Percentiles rank a stretch among this genome's conserved stretches.
phyloP scores from a whole-genome alignment of 2,329 filamentous ascomycete genomes.

The Penicillium frequentans region DNA sequence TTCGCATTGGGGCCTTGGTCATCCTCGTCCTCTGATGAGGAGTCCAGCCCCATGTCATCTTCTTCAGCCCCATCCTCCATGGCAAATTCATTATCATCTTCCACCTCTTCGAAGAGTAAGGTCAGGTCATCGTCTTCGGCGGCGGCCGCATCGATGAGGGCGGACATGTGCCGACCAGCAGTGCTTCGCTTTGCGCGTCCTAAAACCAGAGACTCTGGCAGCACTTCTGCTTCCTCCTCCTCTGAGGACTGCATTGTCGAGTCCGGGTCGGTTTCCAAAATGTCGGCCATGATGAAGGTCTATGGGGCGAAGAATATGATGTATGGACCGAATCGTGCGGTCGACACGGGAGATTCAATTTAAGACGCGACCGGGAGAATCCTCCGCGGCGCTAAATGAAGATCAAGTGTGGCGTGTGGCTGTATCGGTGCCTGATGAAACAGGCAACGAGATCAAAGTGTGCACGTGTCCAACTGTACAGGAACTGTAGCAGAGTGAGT shows the following conservation, averaged over 20 bases:
- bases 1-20: constrained; percentile 60
- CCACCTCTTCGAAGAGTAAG: constrained; percentile 67
- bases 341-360: neutral
- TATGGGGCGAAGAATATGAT: neutral
- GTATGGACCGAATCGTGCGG: neutral
- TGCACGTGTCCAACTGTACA: neutral
- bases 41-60: constrained; percentile 77
- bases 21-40: constrained; percentile 80
- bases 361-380: neutral
- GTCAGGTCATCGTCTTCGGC: constrained; percentile 57
- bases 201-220: constrained; percentile 33
- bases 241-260: constrained; percentile 26
- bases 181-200: constrained; percentile 72
- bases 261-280: constrained; percentile 30
- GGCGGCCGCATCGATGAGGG: constrained; percentile 72
- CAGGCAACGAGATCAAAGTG: neutral
- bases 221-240: constrained; percentile 19
- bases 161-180: constrained; percentile 80
- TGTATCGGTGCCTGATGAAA: constrained; percentile 3
- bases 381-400: neutral
- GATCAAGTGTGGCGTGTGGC: constrained; percentile 7
- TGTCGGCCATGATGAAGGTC: constrained; percentile 13
- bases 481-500: too few relatives aligned
- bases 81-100: constrained; percentile 51
- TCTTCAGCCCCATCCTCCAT: constrained; percentile 44